Conservation (phyloP, 768 basidiomycete species). For the Myochromella boudieri region DNA sequence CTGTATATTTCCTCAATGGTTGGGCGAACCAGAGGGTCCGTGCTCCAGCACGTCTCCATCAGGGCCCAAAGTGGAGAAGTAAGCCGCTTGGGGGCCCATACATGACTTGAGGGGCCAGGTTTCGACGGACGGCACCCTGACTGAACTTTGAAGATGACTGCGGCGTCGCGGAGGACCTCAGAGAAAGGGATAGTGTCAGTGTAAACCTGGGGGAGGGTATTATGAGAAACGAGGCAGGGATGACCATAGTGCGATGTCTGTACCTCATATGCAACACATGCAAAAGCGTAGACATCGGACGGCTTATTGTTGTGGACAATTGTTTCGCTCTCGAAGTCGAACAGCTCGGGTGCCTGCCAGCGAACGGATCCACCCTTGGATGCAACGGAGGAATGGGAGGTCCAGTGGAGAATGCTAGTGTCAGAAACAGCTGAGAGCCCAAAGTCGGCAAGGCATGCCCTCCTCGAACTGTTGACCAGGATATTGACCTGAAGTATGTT, state of each 20-base stretch:
- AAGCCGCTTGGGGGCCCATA: background rate
- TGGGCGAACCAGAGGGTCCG: background rate
- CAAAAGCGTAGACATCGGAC: conserved; percentile 19
- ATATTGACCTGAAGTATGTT: conserved; percentile 19
- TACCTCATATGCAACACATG: conserved; percentile 18
- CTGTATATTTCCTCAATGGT: background rate
- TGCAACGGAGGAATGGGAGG: conserved; percentile 4
- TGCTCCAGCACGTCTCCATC: background rate
- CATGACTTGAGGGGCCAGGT: background rate
- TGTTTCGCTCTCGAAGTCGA: conserved; percentile 3
- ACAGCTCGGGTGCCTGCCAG: conserved; percentile 21
- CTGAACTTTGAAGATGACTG: background rate
- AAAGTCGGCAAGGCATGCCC: conserved; percentile 23
- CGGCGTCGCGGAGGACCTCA: background rate
- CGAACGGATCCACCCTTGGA: conserved; percentile 8
- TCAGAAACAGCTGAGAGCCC: conserved; percentile 17
- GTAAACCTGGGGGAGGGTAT: background rate
- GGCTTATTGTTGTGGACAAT: conserved; percentile 2
- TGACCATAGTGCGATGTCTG: background rate
- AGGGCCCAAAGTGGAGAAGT: background rate
- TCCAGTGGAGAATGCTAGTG: conserved; percentile 8
- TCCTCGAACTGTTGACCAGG: conserved; percentile 13
- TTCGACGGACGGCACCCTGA: background rate
- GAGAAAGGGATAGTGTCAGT: background rate
- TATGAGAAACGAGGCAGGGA: background rate